Evolutionary conservation across 2,329 filamentous ascomycete species (phyloP), one percentile per base, ranked within the genome.

Genomic region (Penicillium sp.): DNA sequence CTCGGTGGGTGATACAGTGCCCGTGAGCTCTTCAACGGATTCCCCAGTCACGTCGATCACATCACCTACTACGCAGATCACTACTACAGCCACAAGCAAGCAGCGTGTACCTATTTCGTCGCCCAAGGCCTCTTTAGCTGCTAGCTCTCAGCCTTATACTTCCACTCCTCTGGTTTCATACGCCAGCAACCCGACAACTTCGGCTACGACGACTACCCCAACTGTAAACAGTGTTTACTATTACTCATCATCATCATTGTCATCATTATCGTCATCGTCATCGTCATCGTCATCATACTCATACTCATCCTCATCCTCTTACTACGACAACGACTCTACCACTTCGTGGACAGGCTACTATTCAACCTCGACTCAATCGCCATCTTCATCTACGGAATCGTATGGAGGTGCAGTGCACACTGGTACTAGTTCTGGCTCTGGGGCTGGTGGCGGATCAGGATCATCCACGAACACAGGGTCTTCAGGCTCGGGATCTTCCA

Each of bases 81-180:
- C 39, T 9, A 14, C 39, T 13, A 21, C 39, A 39, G 24, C 33
- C 24, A 55, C 45, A 9, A 53, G 44, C 16, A 57, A 48, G 24
- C 58, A 49, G 47, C 44, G n/a, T 10, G 43, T 39, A 13, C 41
- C 56, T 45, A n/a, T 52, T 13, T 58, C 60, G 1, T 57, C 63
- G 21, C 56, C 49, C 29, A 59, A 39, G 45, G n/a, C 37, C 11
- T 44, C 52, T 5, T 45, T 60, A 14, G 48, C 46, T 21, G 48
- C 57, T n/a, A 60, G 50, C 39, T 57, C 58, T 11, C 43, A 51
- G 19, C 48, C 39, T 19, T 39, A 50, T 35, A 56, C 45, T 2
- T 63, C 64, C 3, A 63, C 60, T 13, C 64, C 58, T 14, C 51
- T 63, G 9, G 31, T 55, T 16, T 33, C 52, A 8, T 3, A 39